Conservation (phyloP, 495 filamentous ascomycete species). For the Astrothelium subdiscretum region DNA sequence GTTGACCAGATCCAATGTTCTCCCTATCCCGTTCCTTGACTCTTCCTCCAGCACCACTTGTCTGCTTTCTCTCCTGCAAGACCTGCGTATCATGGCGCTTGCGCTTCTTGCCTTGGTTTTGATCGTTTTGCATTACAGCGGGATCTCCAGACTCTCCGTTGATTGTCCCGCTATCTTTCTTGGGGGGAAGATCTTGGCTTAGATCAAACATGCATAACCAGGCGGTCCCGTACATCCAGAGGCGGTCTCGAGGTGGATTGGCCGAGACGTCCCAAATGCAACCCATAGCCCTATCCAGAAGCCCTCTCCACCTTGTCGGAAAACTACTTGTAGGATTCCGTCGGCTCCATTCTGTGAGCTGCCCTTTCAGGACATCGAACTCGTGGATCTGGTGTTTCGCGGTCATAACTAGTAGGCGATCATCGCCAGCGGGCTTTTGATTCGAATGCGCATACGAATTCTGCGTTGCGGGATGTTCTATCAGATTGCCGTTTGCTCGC, state of each 20-base stretch:
- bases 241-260: slow-evolving; percentile 36
- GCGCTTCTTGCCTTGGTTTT: slow-evolving; percentile 14
- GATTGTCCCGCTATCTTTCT: slow-evolving; percentile 14
- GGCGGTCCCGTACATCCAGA: slow-evolving; percentile 76
- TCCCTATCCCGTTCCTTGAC: slow-evolving; percentile 47
- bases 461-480: slow-evolving; percentile 33
- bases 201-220: slow-evolving; percentile 95
- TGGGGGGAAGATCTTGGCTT: slow-evolving; percentile 47
- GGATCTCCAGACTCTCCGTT: slow-evolving; percentile 9
- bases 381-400: slow-evolving; percentile 63
- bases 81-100: slow-evolving; percentile 33
- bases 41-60: slow-evolving; percentile 46
- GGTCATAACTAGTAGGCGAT: slow-evolving; percentile 64
- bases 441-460: slow-evolving; percentile 38
- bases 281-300: slow-evolving; percentile 69
- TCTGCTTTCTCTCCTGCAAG: slow-evolving; percentile 27
- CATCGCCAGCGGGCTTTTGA: slow-evolving; percentile 33
- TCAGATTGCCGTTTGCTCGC: slow-evolving; percentile 33
- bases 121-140: slow-evolving; percentile 10
- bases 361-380: slow-evolving; percentile 62
- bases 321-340: slow-evolving; percentile 65
- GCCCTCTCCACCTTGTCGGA: slow-evolving; percentile 55
- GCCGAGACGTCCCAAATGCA: slow-evolving; percentile 66
- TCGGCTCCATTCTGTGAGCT: slow-evolving; percentile 72
- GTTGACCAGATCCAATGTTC: slow-evolving; percentile 39